Evolutionary conservation across 495 filamentous ascomycete genomes (phyloP).

Genomic region (Penicillium coprophilum): DNA sequence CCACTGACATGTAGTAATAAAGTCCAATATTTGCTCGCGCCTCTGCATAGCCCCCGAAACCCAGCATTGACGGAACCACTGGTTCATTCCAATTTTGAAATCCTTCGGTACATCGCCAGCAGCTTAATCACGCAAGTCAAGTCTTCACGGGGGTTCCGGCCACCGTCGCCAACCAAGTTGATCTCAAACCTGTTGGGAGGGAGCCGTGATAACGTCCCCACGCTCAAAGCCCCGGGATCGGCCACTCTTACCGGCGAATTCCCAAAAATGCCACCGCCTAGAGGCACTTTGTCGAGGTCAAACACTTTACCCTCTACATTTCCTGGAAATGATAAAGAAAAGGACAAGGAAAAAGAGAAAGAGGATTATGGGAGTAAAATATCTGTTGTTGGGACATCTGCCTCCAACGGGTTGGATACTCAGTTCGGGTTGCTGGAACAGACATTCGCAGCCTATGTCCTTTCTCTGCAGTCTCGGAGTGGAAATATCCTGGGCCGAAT

Average conservation of each 20-base stretch:
- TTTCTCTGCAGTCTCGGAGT: slow-evolving; percentile 76
- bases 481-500: slow-evolving; percentile 79
- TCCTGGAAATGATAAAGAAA: slow-evolving; percentile 31
- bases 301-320: slow-evolving; percentile 42
- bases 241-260: slow-evolving; percentile 40
- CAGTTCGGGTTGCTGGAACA: slow-evolving; percentile 73
- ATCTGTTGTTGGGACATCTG: slow-evolving; percentile 32
- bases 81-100: slow-evolving; percentile 57
- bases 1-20: slow-evolving; percentile 4
- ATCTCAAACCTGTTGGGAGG: slow-evolving; percentile 77
- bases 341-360: slow-evolving; percentile 27
- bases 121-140: slow-evolving; percentile 56
- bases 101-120: slow-evolving; percentile 69
- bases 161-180: slow-evolving; percentile 85
- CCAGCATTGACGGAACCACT: slow-evolving; percentile 58
- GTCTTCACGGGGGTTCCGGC: slow-evolving; percentile 58
- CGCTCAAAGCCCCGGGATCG: slow-evolving; percentile 39
- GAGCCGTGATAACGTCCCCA: slow-evolving; percentile 40
- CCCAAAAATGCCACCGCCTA: slow-evolving; percentile 40
- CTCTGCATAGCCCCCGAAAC: slow-evolving; percentile 70
- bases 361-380: slow-evolving; percentile 36
- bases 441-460: slow-evolving; percentile 79
- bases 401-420: slow-evolving; percentile 37
- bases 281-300: slow-evolving; percentile 37
- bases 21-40: slow-evolving; percentile 57